Percentiles rank a stretch among this genome's conserved stretches.
These are phyloP conservation scores for Colletotrichum shisoi DNA, from an alignment of 2,329 filamentous ascomycete species.

Conservation along the genomic window DNA sequence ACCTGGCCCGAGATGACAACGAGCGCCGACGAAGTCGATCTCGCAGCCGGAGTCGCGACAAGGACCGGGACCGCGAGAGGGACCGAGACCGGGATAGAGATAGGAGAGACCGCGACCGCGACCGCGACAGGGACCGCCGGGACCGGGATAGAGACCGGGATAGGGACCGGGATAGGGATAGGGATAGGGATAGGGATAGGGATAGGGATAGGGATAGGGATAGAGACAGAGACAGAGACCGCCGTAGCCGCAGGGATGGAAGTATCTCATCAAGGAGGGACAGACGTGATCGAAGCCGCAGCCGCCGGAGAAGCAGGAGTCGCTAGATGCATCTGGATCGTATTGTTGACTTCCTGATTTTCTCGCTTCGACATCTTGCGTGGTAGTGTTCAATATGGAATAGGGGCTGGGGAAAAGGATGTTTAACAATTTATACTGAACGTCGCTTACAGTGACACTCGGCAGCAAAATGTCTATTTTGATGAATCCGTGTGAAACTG, in stretches of 20 bases:
- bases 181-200: conserved; percentile 45
- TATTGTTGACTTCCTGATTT: not conserved
- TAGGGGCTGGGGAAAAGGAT: not conserved
- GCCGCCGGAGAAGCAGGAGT: conserved; percentile 31
- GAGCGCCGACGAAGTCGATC: conserved; percentile 51
- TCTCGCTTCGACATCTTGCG: not conserved
- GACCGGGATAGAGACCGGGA: conserved; percentile 45
- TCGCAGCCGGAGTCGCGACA: conserved; percentile 48
- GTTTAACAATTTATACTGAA: not conserved
- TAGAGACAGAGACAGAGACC: conserved; percentile 40
- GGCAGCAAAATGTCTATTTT: not conserved
- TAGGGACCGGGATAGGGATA: conserved; percentile 42
- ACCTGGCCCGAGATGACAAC: conserved; percentile 44
- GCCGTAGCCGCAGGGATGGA: conserved; percentile 29
- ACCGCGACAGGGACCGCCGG: conserved; percentile 46
- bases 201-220: not conserved
- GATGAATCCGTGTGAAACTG: not conserved
- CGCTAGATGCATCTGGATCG: conserved; percentile 19
- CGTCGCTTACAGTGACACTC: not conserved
- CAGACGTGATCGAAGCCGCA: conserved; percentile 24
- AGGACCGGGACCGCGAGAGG: conserved; percentile 47
- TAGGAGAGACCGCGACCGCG: conserved; percentile 48
- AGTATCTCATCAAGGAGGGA: conserved; percentile 30
- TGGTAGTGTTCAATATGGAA: not conserved
- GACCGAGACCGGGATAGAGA: conserved; percentile 48